Percentiles rank a stretch among this genome's conserved stretches.
Evolutionary conservation across 768 basidiomycete genomes (phyloP).

Genomic region (Tulasnella sp.): DNA sequence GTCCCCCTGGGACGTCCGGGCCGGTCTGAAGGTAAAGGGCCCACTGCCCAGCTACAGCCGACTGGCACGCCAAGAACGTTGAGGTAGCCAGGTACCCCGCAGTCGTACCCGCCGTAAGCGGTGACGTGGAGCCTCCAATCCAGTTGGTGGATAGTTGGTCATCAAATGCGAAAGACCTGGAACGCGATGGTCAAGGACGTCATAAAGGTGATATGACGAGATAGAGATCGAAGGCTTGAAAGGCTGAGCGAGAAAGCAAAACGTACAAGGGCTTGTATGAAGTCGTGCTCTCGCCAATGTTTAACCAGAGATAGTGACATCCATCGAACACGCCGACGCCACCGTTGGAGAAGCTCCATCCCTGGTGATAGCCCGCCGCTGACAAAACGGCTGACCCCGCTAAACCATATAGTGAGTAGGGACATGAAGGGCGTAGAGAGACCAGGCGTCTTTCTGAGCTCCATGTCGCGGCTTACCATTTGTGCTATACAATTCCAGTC

Average conservation of each 20-base stretch:
- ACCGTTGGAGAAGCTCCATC: background rate
- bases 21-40: conserved; percentile 11
- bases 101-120: background rate
- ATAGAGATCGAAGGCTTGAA: background rate
- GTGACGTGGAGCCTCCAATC: background rate
- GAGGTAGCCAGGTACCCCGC: background rate
- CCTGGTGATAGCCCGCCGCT: too few relatives aligned
- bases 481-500: too few relatives aligned
- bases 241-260: background rate
- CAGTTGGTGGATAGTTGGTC: background rate
- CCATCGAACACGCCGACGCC: background rate
- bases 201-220: background rate
- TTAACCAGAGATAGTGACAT: background rate
- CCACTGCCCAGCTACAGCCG: background rate
- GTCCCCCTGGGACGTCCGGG: background rate
- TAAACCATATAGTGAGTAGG: too few relatives aligned
- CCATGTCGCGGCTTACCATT: too few relatives aligned
- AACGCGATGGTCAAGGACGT: too few relatives aligned
- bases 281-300: background rate
- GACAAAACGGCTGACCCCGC: too few relatives aligned
- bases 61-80: conserved; percentile 5
- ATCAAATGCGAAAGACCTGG: background rate
- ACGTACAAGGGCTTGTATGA: conserved; percentile 8
- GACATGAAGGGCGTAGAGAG: too few relatives aligned
- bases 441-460: too few relatives aligned